Evolutionary conservation across 768 basidiomycete species (phyloP), one percentile per base, ranked within the genome.

Genomic region (Boletellus ananas): DNA sequence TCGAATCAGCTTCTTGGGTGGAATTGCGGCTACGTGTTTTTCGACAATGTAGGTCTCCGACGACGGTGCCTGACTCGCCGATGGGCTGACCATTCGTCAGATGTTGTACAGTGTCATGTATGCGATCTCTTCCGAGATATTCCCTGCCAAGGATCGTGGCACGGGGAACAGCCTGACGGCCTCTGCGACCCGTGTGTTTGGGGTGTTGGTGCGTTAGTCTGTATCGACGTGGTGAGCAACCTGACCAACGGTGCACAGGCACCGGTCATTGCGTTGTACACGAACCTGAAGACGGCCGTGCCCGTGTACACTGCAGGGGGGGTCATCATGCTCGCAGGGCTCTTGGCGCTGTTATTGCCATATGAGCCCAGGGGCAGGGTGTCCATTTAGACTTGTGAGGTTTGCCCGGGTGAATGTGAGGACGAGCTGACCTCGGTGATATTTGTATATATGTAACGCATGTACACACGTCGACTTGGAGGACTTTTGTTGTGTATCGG

Each of bases 61-160:
- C 27, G 40, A 37, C 37, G 34, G 36, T 47, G 20, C 47, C 11
- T 17, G 18, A 27, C n/a, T n/a, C n/a, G n/a, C n/a, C 14, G 18
- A 36, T 18, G n/a, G 18, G 12, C 31, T 52, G 27, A 52, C 14
- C 8, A 13, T 4, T 7, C 6, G 17, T 49, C n/a, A 84, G 73
- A 78, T 84, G 51, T 87, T 87, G 85, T 87, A 84, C 45, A 84
- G 85, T 7, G 84, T 88, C 2, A 58, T 88, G 35, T 87, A 86
- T 57, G 83, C 85, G n/a, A 64, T 84, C 39, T 80, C 85, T 0
- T 79, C 85, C 0, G 85, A 88, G 64, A 70, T 85, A 3, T 86
- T 87, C 64, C 81, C 84, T 10, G 80, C 81, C 25, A 84, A 84
- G 59, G 79, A 85, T 63, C 74, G 86, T 27, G 85, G 86, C 0